Evolutionary conservation across 257 asterid genomes (phyloP), one percentile per base, ranked within the genome.

Genomic region (Eucommia ulmoides): DNA sequence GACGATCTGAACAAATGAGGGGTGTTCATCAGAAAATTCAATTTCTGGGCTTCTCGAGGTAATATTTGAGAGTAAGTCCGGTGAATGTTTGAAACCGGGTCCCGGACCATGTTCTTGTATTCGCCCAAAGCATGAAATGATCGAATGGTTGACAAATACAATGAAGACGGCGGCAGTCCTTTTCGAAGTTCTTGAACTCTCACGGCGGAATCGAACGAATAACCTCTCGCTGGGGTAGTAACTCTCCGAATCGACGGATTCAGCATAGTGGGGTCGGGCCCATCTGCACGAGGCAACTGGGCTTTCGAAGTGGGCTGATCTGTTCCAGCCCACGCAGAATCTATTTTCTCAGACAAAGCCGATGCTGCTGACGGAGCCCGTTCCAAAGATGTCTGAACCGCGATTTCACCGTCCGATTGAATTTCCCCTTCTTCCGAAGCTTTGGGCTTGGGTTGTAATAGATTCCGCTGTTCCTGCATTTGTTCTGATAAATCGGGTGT

Each of bases 81-180:
- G 44, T 64, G 80, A 29, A 80, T 63, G 21, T 51, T 68, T 22
- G 69, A 44, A 51, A 80, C 55, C 1, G 98, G 98, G 54, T 91
- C 98, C 54, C 94, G 70, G 44, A 85, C 70, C 98, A 85, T 85
- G 67, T 72, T 41, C 55, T 75, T 64, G 68, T 70, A 91, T 33
- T 91, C 93, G 17, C 96, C 96, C 45, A 86, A 91, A 54, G 93
- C 94, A 59, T 91, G 94, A 61, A 91, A 91, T 56, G 96, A 81
- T 49, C 80, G 76, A 47, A 67, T 48, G 2, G 68, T 70, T 0
- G 80, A 66, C 59, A 86, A 65, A 65, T 81, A 75, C 70, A 66
- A 52, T 1, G 86, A 76, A 33, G 91, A 72, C 61, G 94, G 84
- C 0, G 84, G 81, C 44, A 77, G 77, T 74, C 73, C 83, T n/a